A percentile compares a stretch with the other conserved stretches of the same genome.
phyloP scores from a whole-genome alignment of 768 basidiomycete species.

The Lyophyllum semitale region DNA sequence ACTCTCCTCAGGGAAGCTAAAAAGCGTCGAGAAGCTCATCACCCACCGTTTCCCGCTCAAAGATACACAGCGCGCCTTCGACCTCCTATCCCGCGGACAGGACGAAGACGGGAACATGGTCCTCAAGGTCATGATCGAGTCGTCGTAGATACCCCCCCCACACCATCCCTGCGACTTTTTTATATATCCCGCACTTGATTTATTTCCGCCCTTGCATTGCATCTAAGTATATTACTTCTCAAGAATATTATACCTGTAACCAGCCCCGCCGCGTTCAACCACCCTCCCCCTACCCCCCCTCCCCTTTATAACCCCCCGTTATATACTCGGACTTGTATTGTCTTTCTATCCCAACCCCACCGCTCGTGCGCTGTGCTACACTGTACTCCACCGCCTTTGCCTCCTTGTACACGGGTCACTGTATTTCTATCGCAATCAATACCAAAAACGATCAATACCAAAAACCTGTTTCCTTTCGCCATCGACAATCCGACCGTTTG shows the following conservation, averaged over 20 bases:
- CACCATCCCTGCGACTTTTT: neutral
- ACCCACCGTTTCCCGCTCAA: constrained; percentile 75
- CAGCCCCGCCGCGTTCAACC: neutral
- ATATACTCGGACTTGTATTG: neutral
- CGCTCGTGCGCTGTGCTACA: neutral
- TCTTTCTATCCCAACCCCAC: neutral
- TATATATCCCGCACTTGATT: neutral
- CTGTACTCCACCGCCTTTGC: neutral
- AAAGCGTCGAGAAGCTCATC: constrained; percentile 70
- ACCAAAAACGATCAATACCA: neutral
- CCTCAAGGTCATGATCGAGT: constrained; percentile 85
- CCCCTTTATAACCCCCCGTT: neutral
- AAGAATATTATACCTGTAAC: too few relatives aligned
- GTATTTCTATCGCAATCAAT: constrained; percentile 11
- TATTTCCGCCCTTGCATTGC: neutral
- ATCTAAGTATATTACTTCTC: neutral
- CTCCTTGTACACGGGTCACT: neutral
- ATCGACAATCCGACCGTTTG: neutral
- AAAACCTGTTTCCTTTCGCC: neutral
- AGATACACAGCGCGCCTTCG: constrained; percentile 75
- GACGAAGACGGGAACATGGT: constrained; percentile 84
- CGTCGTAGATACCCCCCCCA: constrained; percentile 16
- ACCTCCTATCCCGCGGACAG: constrained; percentile 72
- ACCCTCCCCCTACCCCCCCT: neutral
- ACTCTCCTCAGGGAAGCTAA: constrained; percentile 66